Evolutionary conservation across 1,284 basidiomycete genomes (phyloP).

Genomic region (Laetiporus sulphureus): DNA sequence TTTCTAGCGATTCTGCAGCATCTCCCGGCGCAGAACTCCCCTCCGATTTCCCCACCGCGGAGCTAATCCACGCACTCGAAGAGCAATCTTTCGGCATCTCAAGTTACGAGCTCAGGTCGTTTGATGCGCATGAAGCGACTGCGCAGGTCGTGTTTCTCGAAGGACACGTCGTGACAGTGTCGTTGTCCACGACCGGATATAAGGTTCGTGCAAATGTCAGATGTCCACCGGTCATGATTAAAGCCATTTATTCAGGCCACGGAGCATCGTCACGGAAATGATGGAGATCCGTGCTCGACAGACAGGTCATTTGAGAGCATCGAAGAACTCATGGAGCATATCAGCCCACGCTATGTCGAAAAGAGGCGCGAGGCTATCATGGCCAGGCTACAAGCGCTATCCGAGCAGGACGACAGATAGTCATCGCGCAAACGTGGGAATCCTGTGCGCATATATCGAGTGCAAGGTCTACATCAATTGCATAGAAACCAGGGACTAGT

Average conservation of each 20-base stretch:
- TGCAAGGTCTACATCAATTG: too few species aligned
- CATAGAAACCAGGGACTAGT: too few species aligned
- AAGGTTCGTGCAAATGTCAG: constrained; percentile 3
- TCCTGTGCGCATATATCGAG: too few species aligned
- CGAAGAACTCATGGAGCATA: constrained; percentile 45
- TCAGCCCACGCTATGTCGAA: constrained; percentile 42
- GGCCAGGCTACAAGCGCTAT: constrained; percentile 39
- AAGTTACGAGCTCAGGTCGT: constrained; percentile 33
- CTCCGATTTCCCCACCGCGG: constrained; percentile 40
- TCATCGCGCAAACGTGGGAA: too few species aligned
- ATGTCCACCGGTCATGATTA: not conserved
- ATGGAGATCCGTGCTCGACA: constrained; percentile 10
- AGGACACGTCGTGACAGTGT: constrained; percentile 37
- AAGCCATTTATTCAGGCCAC: too few species aligned
- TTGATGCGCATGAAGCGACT: constrained; percentile 38
- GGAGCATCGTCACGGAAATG: constrained; percentile 4
- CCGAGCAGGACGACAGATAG: too few species aligned
- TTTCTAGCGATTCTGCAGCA: too few species aligned
- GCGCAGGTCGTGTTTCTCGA: constrained; percentile 53
- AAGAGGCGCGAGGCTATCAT: constrained; percentile 41
- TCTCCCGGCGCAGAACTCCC: too few species aligned
- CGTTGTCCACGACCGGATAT: constrained; percentile 35
- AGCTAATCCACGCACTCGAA: constrained; percentile 45
- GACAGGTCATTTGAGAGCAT: constrained; percentile 42
- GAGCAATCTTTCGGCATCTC: constrained; percentile 57